phyloP scores from a whole-genome alignment of 768 basidiomycete genomes.

The Mycena chlorophos region DNA sequence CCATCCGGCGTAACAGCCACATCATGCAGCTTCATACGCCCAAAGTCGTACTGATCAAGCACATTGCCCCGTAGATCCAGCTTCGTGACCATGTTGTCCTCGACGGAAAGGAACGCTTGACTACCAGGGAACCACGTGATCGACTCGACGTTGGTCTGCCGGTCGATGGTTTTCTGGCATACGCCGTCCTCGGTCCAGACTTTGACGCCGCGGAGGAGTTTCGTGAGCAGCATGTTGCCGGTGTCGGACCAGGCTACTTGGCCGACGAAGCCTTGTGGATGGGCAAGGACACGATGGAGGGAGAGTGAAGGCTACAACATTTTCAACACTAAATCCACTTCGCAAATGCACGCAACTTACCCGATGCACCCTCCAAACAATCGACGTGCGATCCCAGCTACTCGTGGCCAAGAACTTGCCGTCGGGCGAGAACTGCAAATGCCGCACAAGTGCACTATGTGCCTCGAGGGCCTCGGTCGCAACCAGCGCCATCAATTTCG shows the following conservation, averaged over 20 bases:
- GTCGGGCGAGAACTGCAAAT: conserved; percentile 76
- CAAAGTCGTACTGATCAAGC: conserved; percentile 57
- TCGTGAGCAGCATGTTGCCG: conserved; percentile 63
- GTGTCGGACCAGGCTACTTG: conserved; percentile 79
- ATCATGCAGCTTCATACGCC: conserved; percentile 65
- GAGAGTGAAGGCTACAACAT: conserved; percentile 51
- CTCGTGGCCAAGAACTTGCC: conserved; percentile 75
- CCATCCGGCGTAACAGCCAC: conserved; percentile 70
- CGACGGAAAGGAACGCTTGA: conserved; percentile 71
- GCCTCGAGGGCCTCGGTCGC: conserved; percentile 61
- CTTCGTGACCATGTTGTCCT: conserved; percentile 60
- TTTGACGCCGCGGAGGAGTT: conserved; percentile 63
- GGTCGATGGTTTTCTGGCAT: conserved; percentile 64
- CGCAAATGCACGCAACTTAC: conserved; percentile 38
- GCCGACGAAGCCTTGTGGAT: conserved; percentile 70
- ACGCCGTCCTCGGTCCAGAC: conserved; percentile 78
- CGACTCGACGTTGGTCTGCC: conserved; percentile 55
- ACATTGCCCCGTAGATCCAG: conserved; percentile 63
- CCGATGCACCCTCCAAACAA: conserved; percentile 61
- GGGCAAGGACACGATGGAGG: conserved; percentile 64
- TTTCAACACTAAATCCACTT: not conserved
- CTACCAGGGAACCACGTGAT: conserved; percentile 70
- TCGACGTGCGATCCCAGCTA: conserved; percentile 72
- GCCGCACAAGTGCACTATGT: conserved; percentile 67
- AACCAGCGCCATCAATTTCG: conserved; percentile 54